Evolutionary conservation across 306 rosid species (phyloP), one percentile per base, ranked within the genome.

Genomic region (peach (Prunus persica)): DNA sequence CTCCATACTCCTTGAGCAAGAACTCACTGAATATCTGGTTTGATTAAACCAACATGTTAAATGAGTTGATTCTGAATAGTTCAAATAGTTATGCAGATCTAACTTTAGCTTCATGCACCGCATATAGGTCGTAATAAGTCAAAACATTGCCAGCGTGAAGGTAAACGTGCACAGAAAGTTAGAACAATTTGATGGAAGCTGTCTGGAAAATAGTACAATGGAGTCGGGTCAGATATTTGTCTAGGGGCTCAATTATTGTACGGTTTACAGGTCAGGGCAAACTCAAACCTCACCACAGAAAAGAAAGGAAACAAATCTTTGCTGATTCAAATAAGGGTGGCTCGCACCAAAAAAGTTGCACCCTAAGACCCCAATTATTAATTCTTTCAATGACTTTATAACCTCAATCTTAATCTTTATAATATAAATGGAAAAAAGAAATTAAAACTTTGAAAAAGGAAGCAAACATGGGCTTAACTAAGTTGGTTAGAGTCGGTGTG

Each of bases 1-100:
- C 86, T 79, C 89, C 90, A 77, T 82, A 78, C 81, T 80, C 74
- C 73, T 65, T 72, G 67, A 2, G 86, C 87, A 93, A 83, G 68
- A 87, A 93, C 65, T 89, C 87, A 65, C 84, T 60, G 67, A 88
- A 78, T 80, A 86, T 82, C 93, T 93, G 87, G 64, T 71, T 60
- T 76, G 54, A 38, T 38, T 38, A 38, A 74, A 84, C 55, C 54
- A 52, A 78, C 45, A 71, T 20, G 73, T 77, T 71, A 80, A 55
- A 45, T 74, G 55, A 68, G 52, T 5, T 24, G 67, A 83, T 69
- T 46, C 63, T 57, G 52, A 68, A 77, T 45, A 57, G 30, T 38
- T 84, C 25, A 87, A 81, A 70, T 45, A 77, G 76, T 73, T 74
- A 78, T 55, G 63, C 28, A 51, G 78, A 69, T 80, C 79, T 66